Evolutionary conservation across 2,329 filamentous ascomycete species (phyloP).

Genomic region (Aspergillus sp.): DNA sequence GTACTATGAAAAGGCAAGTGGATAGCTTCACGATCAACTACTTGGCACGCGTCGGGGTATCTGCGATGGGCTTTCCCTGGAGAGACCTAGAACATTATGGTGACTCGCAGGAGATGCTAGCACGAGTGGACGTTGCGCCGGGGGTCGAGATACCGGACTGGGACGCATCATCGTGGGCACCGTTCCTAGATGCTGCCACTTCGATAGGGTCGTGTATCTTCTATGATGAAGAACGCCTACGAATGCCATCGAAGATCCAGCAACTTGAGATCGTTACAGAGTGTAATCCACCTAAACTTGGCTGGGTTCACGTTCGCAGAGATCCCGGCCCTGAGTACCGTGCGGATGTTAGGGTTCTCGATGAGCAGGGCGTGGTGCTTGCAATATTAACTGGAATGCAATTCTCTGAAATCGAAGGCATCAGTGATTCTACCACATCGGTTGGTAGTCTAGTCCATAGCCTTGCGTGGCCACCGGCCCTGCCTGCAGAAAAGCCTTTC

Average conservation of each 20-base stretch:
- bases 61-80: conserved; percentile 47
- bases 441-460: conserved; percentile 38
- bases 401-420: conserved; percentile 45
- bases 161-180: conserved; percentile 38
- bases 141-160: conserved; percentile 14
- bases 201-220: conserved; percentile 45
- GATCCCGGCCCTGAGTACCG: background rate
- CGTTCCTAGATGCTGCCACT: conserved; percentile 44
- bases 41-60: conserved; percentile 41
- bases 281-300: conserved; percentile 31
- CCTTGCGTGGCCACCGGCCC: conserved; percentile 40
- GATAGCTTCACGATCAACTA: conserved; percentile 41
- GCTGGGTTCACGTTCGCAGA: conserved; percentile 36
- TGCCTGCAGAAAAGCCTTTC: conserved; percentile 32
- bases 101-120: conserved; percentile 43
- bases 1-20: conserved; percentile 26
- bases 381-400: conserved; percentile 36
- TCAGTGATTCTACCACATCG: conserved; percentile 19
- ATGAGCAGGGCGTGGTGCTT: conserved; percentile 31
- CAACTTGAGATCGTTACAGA: conserved; percentile 25
- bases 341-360: background rate
- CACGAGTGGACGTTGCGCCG: conserved; percentile 33
- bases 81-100: conserved; percentile 40
- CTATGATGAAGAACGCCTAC: conserved; percentile 36
- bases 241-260: conserved; percentile 37